Percentiles rank a stretch among this genome's conserved stretches.
Evolutionary conservation across 2,329 filamentous ascomycete species (phyloP).

Genomic region (Clarireedia monteithiana): DNA sequence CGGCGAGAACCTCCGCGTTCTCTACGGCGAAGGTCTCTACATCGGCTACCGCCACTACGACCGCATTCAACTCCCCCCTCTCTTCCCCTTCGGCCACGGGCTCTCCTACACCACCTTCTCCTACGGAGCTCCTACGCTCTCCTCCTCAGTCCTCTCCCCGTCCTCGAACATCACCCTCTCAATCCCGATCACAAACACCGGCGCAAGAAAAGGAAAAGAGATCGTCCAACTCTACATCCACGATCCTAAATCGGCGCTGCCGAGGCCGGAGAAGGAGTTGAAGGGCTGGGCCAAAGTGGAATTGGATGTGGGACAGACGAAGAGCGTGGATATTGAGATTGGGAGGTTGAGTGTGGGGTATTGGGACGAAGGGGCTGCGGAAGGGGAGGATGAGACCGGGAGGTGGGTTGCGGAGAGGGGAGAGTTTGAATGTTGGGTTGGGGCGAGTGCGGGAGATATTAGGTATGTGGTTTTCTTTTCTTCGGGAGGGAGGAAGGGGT

Average conservation of each 20-base stretch:
- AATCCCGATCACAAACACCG: constrained; percentile 52
- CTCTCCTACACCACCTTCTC: constrained; percentile 65
- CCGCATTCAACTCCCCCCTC: constrained; percentile 46
- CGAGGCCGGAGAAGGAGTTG: constrained; percentile 61
- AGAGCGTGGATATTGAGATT: constrained; percentile 33
- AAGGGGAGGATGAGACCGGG: constrained; percentile 32
- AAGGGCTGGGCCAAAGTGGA: constrained; percentile 60
- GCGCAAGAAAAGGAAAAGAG: constrained; percentile 48
- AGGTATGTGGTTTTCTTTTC: constrained; percentile 37
- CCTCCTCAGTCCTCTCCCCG: constrained; percentile 30
- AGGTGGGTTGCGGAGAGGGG: constrained; percentile 61
- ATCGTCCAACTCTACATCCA: constrained; percentile 61
- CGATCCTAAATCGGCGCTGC: constrained; percentile 55
- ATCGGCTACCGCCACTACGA: constrained; percentile 71
- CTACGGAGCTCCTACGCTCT: constrained; percentile 50
- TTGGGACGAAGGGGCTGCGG: constrained; percentile 43
- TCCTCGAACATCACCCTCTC: constrained; percentile 22
- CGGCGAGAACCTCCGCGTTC: constrained; percentile 57
- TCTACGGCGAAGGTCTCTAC: constrained; percentile 67
- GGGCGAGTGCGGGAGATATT: constrained; percentile 55
- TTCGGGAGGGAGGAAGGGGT: too few species aligned
- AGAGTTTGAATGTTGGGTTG: constrained; percentile 51
- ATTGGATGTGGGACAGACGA: constrained; percentile 44
- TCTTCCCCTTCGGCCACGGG: constrained; percentile 69
- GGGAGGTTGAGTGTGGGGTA: constrained; percentile 47